Conservation (phyloP, 805 yeast species). For the Brettanomyces sp. region DNA sequence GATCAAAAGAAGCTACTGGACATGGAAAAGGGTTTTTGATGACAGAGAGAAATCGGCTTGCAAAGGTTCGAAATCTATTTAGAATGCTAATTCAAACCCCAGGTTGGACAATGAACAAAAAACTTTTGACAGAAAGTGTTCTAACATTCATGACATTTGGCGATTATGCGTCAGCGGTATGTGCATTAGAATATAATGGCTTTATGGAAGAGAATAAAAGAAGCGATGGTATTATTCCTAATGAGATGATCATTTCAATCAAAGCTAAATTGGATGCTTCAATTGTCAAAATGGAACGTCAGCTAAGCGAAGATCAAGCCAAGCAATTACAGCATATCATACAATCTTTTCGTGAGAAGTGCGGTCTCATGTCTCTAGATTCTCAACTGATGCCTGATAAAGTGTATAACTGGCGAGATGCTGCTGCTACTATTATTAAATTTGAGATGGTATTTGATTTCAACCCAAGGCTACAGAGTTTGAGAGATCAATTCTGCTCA, state of each 20-base stretch:
- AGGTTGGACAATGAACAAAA: slow-evolving; percentile 11
- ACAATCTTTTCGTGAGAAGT: slow-evolving; percentile 7
- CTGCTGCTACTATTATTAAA: slow-evolving; percentile 12
- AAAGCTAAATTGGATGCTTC: slow-evolving; percentile 13
- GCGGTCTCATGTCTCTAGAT: slow-evolving; percentile 13
- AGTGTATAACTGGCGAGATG: slow-evolving; percentile 10
- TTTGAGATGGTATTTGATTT: slow-evolving; percentile 16
- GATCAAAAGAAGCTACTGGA: slow-evolving; percentile 7
- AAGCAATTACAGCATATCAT: slow-evolving; percentile 5
- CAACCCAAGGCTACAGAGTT: slow-evolving; percentile 13
- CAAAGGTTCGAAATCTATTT: slow-evolving; percentile 11
- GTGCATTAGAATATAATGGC: slow-evolving; percentile 18
- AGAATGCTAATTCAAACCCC: slow-evolving; percentile 9
- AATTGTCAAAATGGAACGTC: slow-evolving; percentile 15
- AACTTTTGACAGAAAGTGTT: slow-evolving; percentile 10
- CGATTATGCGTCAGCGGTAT: slow-evolving; percentile 16
- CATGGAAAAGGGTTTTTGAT: background rate
- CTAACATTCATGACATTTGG: slow-evolving; percentile 18
- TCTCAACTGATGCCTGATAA: slow-evolving; percentile 3
- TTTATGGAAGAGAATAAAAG: slow-evolving; percentile 2
- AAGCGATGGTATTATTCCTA: slow-evolving; percentile 3
- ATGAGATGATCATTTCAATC: slow-evolving; percentile 10
- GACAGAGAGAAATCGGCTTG: background rate
- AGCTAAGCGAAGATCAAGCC: slow-evolving; percentile 6
- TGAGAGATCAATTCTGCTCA: slow-evolving; percentile 3